Evolutionary conservation across 148 eudicot genomes (phyloP), one percentile per base, ranked within the genome.

Genomic region (Chenopodium formosanum): DNA sequence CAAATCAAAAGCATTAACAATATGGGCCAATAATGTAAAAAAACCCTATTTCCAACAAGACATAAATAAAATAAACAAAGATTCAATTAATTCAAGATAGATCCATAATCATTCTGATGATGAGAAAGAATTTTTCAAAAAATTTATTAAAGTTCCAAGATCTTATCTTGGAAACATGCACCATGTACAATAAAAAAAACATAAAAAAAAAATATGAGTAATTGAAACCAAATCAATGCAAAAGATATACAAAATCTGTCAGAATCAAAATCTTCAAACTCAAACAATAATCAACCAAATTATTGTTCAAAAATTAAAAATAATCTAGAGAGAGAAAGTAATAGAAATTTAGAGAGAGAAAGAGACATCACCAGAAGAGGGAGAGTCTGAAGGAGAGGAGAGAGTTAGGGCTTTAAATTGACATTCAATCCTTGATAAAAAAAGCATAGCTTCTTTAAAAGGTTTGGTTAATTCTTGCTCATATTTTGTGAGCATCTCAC

Each of bases 401-500:
- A 91, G 81, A 32, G 94, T 82, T 77, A 96, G 94, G 79, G 98
- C 86, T 85, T 96, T 96, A 74, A 96, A 92, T 83, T 96, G 99
- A 27, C 74, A 90, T 84, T 96, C 98, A 75, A 94, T 88, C 80
- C 88, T 92, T 3, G 97, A 92, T 47, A 96, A 92, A 70, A 94
- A 94, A 71, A 94, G 81, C 99, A 96, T 94, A 70, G 99, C 99
- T 85, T 96, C 99, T 78, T 91, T 94, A 78, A 94, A 92, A 77
- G 98, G 98, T 85, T 96, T 96, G 0, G 97, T 88, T 79, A 96
- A 89, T 76, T 96, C 99, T 82, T 94, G 95, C 78, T 96, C 99
- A 73, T 96, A 94, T 77, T 96, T 96, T 0, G 78, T 90, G 70
- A 96, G 88, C 99, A 96, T 95, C 83, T 96, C 99, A 86, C 97